Evolutionary conservation across 257 asterid species (phyloP), one percentile per base, ranked within the genome.

Genomic region (Striga asiatica): DNA sequence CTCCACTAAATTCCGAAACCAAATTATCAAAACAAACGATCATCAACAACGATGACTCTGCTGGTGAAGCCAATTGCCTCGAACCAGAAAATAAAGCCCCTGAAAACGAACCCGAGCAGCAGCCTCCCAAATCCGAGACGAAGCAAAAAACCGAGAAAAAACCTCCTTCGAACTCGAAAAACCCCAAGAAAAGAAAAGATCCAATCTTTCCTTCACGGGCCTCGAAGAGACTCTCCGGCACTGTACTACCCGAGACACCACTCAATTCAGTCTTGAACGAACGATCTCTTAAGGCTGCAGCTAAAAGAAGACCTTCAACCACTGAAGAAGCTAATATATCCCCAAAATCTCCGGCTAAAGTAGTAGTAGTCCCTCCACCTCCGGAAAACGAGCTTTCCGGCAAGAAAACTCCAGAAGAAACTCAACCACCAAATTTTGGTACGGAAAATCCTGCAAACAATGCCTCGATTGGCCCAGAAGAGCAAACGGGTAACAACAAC

Each of bases 221-320:
- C 27, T 74, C 77, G 1, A 60, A 63, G 56, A 59, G 73, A 66
- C 68, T 74, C 18, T 54, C 76, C 3, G 58, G 60, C 20, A 20
- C 41, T 22, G 52, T 64, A 49, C 48, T 3, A 2, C 9, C 63
- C 2, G 72, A 64, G 64, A 20, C 54, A 27, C 19, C 8, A 10
- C 20, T 66, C n/a, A 35, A 17, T 58, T 12, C 55, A 10, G 35
- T 42, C 55, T 35, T 68, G 53, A 73, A n/a, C 1, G 69, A 64
- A 64, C 64, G 31, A 3, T 34, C 68, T 31, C 58, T 48, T 38
- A 65, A 61, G 19, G 65, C 59, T 32, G 45, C 65, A 29, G 24
- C 45, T 16, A 63, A 42, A 21, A 34, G 19, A 17, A 34, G 19
- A 17, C 22, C 55, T 18, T 31, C 66, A 12, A 51, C 6, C 39